A percentile compares a stretch with the other conserved stretches of the same genome.
Evolutionary conservation across 345 rosid species (phyloP).

Genomic region (Hibiscus trionum): DNA sequence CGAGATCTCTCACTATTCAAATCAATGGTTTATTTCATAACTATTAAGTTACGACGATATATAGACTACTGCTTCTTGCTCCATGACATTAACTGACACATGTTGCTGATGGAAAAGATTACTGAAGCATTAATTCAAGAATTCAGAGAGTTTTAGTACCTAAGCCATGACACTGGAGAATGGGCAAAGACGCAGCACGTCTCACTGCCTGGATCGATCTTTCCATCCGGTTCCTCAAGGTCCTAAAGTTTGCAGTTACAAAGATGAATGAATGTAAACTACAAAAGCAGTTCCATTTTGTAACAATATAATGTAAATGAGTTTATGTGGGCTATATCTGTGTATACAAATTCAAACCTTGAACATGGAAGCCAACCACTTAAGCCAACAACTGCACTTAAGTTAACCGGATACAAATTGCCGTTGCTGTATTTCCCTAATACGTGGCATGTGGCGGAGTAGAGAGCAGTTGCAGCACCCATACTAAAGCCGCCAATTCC

Average conservation of each 20-base stretch:
- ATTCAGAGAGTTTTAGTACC: constrained; percentile 22
- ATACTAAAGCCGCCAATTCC: constrained; percentile 81
- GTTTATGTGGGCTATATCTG: neutral
- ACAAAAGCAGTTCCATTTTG: neutral
- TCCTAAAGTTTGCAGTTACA: constrained; percentile 26
- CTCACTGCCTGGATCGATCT: constrained; percentile 43
- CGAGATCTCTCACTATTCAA: neutral
- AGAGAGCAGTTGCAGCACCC: constrained; percentile 70
- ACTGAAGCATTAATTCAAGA: neutral
- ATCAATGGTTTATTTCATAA: neutral
- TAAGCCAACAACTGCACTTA: constrained; percentile 50
- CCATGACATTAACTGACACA: neutral
- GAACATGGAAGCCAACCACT: constrained; percentile 71
- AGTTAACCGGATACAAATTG: constrained; percentile 37
- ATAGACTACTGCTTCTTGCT: neutral
- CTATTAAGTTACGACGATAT: too few species aligned
- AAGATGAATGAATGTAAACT: constrained; percentile 15
- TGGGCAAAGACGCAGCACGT: constrained; percentile 51
- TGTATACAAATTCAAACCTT: constrained; percentile 31
- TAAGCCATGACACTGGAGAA: constrained; percentile 50
- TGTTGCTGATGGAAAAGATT: neutral
- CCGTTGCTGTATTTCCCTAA: constrained; percentile 50
- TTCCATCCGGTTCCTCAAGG: constrained; percentile 48
- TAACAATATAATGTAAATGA: neutral
- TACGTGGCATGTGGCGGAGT: constrained; percentile 51